phyloP scores from a whole-genome alignment of 1,139 yeast genomes.

The Scheffersomyces insectosa region DNA sequence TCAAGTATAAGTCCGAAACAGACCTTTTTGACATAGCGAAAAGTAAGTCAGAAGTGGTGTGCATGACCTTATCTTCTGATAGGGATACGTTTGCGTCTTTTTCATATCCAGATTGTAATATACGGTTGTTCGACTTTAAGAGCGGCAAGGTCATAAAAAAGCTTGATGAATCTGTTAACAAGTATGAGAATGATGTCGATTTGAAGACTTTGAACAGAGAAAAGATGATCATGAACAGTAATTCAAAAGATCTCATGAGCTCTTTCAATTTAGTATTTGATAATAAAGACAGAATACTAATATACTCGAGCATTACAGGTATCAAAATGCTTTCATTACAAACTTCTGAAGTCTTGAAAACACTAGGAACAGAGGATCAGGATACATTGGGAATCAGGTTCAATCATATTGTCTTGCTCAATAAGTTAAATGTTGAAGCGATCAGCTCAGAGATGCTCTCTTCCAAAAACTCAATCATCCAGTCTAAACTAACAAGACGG shows the following conservation, averaged over 20 bases:
- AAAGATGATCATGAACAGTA: conserved; percentile 16
- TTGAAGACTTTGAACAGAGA: conserved; percentile 25
- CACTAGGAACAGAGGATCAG: conserved; percentile 35
- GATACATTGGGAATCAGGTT: conserved; percentile 20
- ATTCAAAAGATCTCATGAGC: conserved; percentile 4
- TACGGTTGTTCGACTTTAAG: conserved; percentile 32
- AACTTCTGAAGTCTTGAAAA: conserved; percentile 23
- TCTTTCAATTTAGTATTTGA: conserved; percentile 29
- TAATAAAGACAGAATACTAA: conserved; percentile 29
- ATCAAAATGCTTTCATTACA: conserved; percentile 32
- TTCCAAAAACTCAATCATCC: conserved; percentile 36
- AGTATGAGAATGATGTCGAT: conserved; percentile 22
- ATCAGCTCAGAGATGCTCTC: conserved; percentile 34
- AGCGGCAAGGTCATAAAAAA: conserved; percentile 32
- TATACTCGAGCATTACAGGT: conserved; percentile 35
- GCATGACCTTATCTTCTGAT: conserved; percentile 23
- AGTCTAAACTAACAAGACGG: conserved; percentile 27
- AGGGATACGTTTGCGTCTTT: conserved; percentile 21
- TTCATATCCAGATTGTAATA: conserved; percentile 30
- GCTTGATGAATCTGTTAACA: conserved; percentile 19
- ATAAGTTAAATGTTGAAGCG: conserved; percentile 14
- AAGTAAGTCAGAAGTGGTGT: conserved; percentile 22
- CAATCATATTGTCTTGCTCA: conserved; percentile 15
- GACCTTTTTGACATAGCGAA: conserved; percentile 42
- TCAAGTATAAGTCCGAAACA: conserved; percentile 42